Evolutionary conservation across 257 asterid species (phyloP).

Genomic region (Paraleonurus japonicus): DNA sequence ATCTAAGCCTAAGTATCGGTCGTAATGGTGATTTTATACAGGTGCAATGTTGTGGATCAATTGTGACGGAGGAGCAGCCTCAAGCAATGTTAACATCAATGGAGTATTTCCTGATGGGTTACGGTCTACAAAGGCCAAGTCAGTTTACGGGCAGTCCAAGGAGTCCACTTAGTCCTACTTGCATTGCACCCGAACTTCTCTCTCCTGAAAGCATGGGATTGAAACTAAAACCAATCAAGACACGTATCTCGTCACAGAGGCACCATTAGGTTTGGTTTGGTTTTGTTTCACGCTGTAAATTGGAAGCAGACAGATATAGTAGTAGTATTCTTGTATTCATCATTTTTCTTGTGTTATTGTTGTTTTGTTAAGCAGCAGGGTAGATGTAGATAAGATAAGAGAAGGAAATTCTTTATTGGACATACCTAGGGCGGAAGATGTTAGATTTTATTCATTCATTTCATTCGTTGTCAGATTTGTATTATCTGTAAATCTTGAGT

Average conservation of each 20-base stretch:
- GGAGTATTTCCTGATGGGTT: conserved; percentile 82
- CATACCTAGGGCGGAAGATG: conserved; percentile 39
- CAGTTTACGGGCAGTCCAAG: conserved; percentile 70
- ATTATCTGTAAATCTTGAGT: conserved; percentile 33
- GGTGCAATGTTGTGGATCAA: conserved; percentile 92
- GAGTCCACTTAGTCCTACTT: conserved; percentile 78
- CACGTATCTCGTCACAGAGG: conserved; percentile 35
- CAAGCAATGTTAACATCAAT: conserved; percentile 84
- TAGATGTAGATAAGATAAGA: conserved; percentile 35
- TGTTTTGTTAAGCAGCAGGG: conserved; percentile 24
- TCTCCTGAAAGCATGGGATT: conserved; percentile 95
- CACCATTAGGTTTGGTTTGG: conserved; percentile 24
- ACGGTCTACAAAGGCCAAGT: conserved; percentile 59
- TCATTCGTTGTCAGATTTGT: conserved; percentile 54
- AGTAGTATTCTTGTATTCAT: conserved; percentile 10
- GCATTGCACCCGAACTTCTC: conserved; percentile 82
- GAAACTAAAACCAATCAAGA: conserved; percentile 87
- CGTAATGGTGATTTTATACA: conserved; percentile 25
- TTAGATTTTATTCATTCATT: conserved; percentile 42
- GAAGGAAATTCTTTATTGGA: conserved; percentile 55
- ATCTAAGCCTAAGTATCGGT: not conserved
- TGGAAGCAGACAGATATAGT: not conserved
- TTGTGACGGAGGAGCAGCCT: conserved; percentile 97
- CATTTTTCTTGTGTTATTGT: conserved; percentile 20
- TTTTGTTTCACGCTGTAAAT: conserved; percentile 28